Conservation (phyloP, 116 monocot species). For the Cymodocea nodosa region DNA sequence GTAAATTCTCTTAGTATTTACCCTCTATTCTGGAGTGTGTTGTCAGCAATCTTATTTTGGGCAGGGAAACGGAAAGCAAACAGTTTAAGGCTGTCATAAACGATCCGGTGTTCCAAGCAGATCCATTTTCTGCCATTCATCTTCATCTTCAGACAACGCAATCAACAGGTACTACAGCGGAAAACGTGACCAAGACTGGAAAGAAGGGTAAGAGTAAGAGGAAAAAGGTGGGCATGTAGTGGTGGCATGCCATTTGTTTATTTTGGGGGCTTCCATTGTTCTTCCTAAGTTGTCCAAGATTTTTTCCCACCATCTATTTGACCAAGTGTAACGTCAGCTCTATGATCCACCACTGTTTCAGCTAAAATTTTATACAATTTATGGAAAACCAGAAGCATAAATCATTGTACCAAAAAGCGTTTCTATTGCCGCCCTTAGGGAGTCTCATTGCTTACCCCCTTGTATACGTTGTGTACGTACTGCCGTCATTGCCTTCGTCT, state of each 20-base stretch:
- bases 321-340: too few species aligned
- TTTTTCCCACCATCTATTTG: too few species aligned
- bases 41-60: not conserved
- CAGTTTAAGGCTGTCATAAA: constrained; percentile 33
- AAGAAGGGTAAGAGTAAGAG: constrained; percentile 2
- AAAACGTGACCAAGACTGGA: not conserved
- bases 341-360: too few species aligned
- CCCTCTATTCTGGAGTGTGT: not conserved
- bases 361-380: too few species aligned
- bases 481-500: too few species aligned
- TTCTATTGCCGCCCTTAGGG: too few species aligned
- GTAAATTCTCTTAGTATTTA: not conserved
- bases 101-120: constrained; percentile 32
- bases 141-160: constrained; percentile 45
- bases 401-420: too few species aligned
- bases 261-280: too few species aligned
- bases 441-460: too few species aligned
- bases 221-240: constrained; percentile 4
- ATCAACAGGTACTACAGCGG: constrained; percentile 2
- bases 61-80: constrained; percentile 34
- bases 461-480: too few species aligned
- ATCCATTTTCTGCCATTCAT: constrained; percentile 54
- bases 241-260: not conserved
- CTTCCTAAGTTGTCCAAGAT: too few species aligned
- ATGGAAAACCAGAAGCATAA: too few species aligned